Percentiles rank a stretch among this genome's conserved stretches.
phyloP scores from a whole-genome alignment of 345 rosid species.

The Laguncularia racemosa region DNA sequence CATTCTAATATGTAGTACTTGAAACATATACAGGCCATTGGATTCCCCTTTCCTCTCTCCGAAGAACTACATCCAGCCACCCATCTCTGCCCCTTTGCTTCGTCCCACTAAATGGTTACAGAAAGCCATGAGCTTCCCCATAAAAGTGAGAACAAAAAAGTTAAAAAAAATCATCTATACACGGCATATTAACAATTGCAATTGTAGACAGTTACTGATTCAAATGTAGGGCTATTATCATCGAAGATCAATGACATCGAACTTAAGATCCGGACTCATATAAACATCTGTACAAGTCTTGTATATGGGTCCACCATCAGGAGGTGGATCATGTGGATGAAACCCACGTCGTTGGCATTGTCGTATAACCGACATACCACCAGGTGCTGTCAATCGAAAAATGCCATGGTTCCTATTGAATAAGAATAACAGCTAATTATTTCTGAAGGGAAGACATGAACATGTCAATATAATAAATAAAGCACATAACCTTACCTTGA shows the following conservation, averaged over 20 bases:
- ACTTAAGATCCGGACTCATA: conserved; percentile 73
- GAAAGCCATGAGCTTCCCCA: too few species aligned
- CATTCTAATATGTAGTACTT: too few species aligned
- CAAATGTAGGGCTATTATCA: conserved; percentile 20
- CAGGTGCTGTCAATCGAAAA: conserved; percentile 83
- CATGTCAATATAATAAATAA: neutral
- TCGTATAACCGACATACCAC: conserved; percentile 90
- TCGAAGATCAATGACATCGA: conserved; percentile 85
- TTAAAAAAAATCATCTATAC: neutral
- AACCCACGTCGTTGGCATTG: conserved; percentile 87
- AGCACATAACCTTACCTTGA: conserved; percentile 36
- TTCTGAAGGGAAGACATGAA: neutral
- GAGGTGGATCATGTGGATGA: conserved; percentile 69
- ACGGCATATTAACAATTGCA: conserved; percentile 1
- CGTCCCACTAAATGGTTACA: too few species aligned
- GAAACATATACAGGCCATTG: too few species aligned
- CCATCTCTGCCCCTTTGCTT: too few species aligned
- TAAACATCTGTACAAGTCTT: conserved; percentile 73
- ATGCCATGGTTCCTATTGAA: conserved; percentile 67
- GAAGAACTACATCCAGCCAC: too few species aligned
- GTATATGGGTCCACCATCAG: conserved; percentile 90
- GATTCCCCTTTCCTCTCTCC: too few species aligned
- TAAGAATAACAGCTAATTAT: neutral
- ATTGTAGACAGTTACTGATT: neutral
- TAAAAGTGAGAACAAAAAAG: too few species aligned